Conservation (phyloP, 345 rosid genomes). For the Gossypium thurberi region DNA sequence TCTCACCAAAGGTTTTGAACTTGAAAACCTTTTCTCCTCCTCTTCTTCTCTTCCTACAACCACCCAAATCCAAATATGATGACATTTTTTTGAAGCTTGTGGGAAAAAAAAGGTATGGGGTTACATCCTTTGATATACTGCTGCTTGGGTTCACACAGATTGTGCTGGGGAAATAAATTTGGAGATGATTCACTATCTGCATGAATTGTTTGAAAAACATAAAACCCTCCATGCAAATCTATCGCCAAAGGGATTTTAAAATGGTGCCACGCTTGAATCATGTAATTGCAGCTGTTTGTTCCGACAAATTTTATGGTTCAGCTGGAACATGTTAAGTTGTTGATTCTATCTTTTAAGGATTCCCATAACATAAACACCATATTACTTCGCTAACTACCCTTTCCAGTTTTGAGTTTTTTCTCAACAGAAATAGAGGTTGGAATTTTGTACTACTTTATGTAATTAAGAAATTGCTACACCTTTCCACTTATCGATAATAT, state of each 20-base stretch:
- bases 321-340: conserved; percentile 24
- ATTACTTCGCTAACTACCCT: conserved; percentile 35
- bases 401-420: neutral
- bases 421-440: too few relatives aligned
- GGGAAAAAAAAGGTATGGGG: neutral
- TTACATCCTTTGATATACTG: conserved; percentile 11
- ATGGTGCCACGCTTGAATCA: conserved; percentile 46
- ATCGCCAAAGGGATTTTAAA: conserved; percentile 27
- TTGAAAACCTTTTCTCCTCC: conserved; percentile 50
- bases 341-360: neutral
- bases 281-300: conserved; percentile 22
- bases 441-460: too few relatives aligned
- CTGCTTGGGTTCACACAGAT: conserved; percentile 32
- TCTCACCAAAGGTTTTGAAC: conserved; percentile 66
- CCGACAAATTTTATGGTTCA: conserved; percentile 54
- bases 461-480: too few relatives aligned
- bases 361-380: neutral
- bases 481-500: too few relatives aligned
- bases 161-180: conserved; percentile 45
- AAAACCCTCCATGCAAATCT: conserved; percentile 41
- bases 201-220: conserved; percentile 33
- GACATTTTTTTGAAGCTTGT: neutral
- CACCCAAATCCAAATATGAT: conserved; percentile 20
- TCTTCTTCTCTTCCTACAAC: conserved; percentile 66
- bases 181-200: conserved; percentile 37